phyloP scores from a whole-genome alignment of 2,329 filamentous ascomycete species.

The Apiospora phragmitis region DNA sequence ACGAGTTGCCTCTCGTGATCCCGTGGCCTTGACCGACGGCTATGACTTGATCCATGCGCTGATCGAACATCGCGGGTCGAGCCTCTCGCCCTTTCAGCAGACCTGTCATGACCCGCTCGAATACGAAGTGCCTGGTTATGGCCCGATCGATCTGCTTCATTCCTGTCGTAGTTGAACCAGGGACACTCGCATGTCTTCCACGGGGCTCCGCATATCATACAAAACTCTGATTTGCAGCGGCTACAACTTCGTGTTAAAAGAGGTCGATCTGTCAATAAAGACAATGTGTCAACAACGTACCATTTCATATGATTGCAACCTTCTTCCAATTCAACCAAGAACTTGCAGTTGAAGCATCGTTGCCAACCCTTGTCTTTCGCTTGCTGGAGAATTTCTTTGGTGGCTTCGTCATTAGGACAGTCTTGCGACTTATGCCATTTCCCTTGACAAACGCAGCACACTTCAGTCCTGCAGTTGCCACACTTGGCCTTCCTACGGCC shows the following conservation, averaged over 20 bases:
- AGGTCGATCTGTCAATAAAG: neutral
- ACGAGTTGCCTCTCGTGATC: conserved; percentile 50
- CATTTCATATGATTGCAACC: conserved; percentile 90
- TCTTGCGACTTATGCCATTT: conserved; percentile 70
- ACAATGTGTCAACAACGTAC: conserved; percentile 50
- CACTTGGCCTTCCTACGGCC: conserved; percentile 70
- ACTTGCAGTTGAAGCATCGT: conserved; percentile 71
- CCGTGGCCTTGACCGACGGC: conserved; percentile 29
- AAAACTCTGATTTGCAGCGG: conserved; percentile 81
- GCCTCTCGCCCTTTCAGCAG: neutral
- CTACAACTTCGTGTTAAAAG: conserved; percentile 29
- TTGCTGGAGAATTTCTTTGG: conserved; percentile 61
- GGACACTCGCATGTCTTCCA: conserved; percentile 86
- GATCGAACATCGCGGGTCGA: neutral
- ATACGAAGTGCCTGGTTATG: neutral
- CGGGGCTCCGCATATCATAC: conserved; percentile 78
- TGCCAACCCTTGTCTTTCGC: conserved; percentile 72
- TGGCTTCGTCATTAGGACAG: conserved; percentile 72
- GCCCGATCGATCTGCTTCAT: neutral
- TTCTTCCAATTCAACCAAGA: conserved; percentile 76
- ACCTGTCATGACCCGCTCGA: neutral
- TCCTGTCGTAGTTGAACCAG: conserved; percentile 67
- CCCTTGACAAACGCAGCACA: conserved; percentile 73
- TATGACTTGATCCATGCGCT: neutral
- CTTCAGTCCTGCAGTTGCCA: conserved; percentile 68